phyloP scores from a whole-genome alignment of 2,329 filamentous ascomycete species.

The Pseudogymnoascus sp. region DNA sequence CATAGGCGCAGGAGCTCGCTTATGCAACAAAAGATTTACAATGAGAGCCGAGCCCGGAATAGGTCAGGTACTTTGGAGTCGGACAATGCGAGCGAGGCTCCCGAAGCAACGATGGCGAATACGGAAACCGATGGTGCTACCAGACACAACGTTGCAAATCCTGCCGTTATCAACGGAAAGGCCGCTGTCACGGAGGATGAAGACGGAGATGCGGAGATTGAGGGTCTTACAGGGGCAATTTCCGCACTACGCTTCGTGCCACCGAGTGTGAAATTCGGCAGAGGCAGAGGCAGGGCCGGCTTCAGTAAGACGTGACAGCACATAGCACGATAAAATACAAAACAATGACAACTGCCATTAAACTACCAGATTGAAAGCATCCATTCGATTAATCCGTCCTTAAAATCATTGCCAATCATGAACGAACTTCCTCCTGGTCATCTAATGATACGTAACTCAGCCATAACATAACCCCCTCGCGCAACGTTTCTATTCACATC shows the following conservation, averaged over 20 bases:
- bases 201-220: slow-evolving; percentile 42
- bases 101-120: slow-evolving; percentile 23
- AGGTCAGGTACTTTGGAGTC: slow-evolving; percentile 17
- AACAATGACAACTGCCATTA: slow-evolving; percentile 1
- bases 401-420: slow-evolving; percentile 7
- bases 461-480: slow-evolving; percentile 3
- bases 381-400: slow-evolving; percentile 6
- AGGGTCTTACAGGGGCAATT: slow-evolving; percentile 59
- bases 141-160: slow-evolving; percentile 14
- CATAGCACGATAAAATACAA: neutral
- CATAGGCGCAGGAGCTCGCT: slow-evolving; percentile 44
- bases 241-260: slow-evolving; percentile 66
- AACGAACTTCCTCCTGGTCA: slow-evolving; percentile 3
- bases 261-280: slow-evolving; percentile 56
- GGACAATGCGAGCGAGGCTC: slow-evolving; percentile 3
- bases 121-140: slow-evolving; percentile 16
- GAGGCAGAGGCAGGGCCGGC: slow-evolving; percentile 25
- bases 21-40: slow-evolving; percentile 21
- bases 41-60: slow-evolving; percentile 17
- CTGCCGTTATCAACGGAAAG: slow-evolving; percentile 19
- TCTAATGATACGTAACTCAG: slow-evolving; percentile 9
- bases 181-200: slow-evolving; percentile 10
- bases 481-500: slow-evolving; percentile 9
- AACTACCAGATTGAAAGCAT: slow-evolving; percentile 7
- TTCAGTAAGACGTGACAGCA: slow-evolving; percentile 20